phyloP scores from a whole-genome alignment of 2,329 filamentous ascomycete species.

The Pestalotiopsis sp. region DNA sequence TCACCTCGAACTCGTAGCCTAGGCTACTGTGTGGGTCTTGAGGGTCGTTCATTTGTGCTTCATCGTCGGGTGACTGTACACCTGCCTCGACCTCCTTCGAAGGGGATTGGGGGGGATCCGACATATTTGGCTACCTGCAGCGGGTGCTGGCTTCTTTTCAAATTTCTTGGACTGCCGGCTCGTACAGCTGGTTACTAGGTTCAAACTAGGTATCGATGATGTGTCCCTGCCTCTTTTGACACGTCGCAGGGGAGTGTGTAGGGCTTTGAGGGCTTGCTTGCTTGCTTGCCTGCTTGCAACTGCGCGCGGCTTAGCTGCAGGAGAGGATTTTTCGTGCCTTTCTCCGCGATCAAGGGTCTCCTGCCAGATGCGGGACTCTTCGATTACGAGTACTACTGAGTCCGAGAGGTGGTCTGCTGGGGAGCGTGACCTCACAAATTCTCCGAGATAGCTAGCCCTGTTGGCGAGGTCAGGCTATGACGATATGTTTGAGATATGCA shows the following conservation, averaged over 20 bases:
- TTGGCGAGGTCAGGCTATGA: conserved; percentile 49
- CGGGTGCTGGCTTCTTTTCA: conserved; percentile 64
- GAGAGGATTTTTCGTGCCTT: conserved; percentile 20
- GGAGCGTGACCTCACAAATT: conserved; percentile 16
- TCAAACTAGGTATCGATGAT: conserved; percentile 46
- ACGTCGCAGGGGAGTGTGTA: conserved; percentile 56
- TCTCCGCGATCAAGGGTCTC: conserved; percentile 50
- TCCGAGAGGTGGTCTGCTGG: conserved; percentile 13
- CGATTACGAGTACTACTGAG: conserved; percentile 25
- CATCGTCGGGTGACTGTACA: conserved; percentile 91
- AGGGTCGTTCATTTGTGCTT: conserved; percentile 89
- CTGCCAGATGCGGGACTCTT: conserved; percentile 30
- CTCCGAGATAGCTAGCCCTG: conserved; percentile 33
- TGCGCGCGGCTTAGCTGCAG: conserved; percentile 54
- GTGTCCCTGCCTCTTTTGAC: conserved; percentile 55
- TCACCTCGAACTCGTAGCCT: conserved; percentile 95
- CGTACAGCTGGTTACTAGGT: conserved; percentile 53
- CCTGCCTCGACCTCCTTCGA: conserved; percentile 93
- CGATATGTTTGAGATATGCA: conserved; percentile 33
- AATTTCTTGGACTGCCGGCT: conserved; percentile 57
- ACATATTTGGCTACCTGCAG: conserved; percentile 86
- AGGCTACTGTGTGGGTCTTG: conserved; percentile 77
- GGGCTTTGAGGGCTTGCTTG: conserved; percentile 31
- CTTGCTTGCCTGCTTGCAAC: conserved; percentile 38
- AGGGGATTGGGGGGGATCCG: conserved; percentile 81